phyloP scores from a whole-genome alignment of 257 asterid species.

The Plantago ovata region DNA sequence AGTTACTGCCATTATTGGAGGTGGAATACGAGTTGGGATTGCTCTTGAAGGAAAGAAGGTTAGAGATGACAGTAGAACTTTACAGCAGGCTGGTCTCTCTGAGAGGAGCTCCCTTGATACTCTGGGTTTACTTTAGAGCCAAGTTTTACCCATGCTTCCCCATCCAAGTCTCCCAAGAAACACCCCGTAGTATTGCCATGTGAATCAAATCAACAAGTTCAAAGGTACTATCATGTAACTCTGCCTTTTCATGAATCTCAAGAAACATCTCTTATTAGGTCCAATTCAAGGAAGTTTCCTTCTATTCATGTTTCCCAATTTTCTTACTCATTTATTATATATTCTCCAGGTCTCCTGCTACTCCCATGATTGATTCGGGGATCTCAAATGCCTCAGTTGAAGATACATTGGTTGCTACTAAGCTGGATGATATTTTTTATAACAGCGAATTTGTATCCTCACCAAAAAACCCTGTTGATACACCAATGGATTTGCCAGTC shows the following conservation, averaged over 20 bases:
- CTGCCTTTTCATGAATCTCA: too few species aligned
- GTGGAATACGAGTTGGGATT: constrained; percentile 66
- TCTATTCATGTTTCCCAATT: not conserved
- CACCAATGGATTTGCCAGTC: constrained; percentile 29
- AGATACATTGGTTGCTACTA: constrained; percentile 29
- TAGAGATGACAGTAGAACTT: constrained; percentile 59
- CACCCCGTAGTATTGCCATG: constrained; percentile 25
- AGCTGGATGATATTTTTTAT: constrained; percentile 34
- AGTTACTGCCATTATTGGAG: constrained; percentile 55
- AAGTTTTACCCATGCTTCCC: constrained; percentile 27
- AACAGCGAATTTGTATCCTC: constrained; percentile 26
- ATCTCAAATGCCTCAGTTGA: constrained; percentile 35
- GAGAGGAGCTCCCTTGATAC: constrained; percentile 45
- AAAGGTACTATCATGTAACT: constrained; percentile 30
- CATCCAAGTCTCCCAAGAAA: constrained; percentile 28
- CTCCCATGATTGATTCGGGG: constrained; percentile 49
- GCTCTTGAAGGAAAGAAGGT: constrained; percentile 73
- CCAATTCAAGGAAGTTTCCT: not conserved
- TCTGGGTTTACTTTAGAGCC: constrained; percentile 68
- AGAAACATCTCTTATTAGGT: too few species aligned
- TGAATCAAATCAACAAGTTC: constrained; percentile 31
- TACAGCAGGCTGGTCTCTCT: constrained; percentile 72
- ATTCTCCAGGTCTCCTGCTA: constrained; percentile 48
- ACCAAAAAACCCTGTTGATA: constrained; percentile 31
- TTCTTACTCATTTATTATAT: constrained; percentile 4